These are phyloP conservation scores for Obelidium mucronatum DNA, from an alignment of 192 early-diverging fungal genomes.

Conservation along the genomic window DNA sequence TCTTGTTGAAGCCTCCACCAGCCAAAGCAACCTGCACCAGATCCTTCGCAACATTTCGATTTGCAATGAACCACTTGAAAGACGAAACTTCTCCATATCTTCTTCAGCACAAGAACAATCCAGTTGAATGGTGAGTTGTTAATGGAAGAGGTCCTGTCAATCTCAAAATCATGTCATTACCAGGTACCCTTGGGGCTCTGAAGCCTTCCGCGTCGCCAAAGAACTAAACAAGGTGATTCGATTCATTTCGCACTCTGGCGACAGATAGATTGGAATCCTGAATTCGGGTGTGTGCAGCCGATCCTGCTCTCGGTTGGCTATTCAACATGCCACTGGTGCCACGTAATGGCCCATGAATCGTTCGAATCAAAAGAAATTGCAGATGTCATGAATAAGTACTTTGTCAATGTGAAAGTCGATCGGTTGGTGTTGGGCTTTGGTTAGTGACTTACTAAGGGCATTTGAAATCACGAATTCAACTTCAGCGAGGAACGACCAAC, in stretches of 20 bases:
- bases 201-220: slow-evolving; percentile 64
- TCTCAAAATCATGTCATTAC: background rate
- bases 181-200: slow-evolving; percentile 66
- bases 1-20: no score
- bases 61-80: background rate
- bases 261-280: slow-evolving; percentile 21
- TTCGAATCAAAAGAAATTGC: slow-evolving; percentile 65
- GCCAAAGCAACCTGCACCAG: background rate
- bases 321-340: slow-evolving; percentile 68
- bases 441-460: no score
- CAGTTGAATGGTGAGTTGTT: slow-evolving; percentile 60
- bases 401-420: slow-evolving; percentile 68
- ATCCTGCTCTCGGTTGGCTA: slow-evolving; percentile 76
- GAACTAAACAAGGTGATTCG: background rate
- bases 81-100: slow-evolving; percentile 64
- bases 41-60: background rate
- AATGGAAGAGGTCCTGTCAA: background rate
- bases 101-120: slow-evolving; percentile 60
- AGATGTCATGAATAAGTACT: slow-evolving; percentile 65
- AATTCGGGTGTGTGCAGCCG: slow-evolving; percentile 47
- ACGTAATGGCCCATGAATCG: slow-evolving; percentile 75
- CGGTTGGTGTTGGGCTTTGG: background rate
- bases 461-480: no score
- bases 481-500: slow-evolving; percentile 66
- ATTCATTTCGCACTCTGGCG: no score